Evolutionary conservation across 2,329 filamentous ascomycete genomes (phyloP), one percentile per base, ranked within the genome.

Genomic region (Emergomyces africanus): DNA sequence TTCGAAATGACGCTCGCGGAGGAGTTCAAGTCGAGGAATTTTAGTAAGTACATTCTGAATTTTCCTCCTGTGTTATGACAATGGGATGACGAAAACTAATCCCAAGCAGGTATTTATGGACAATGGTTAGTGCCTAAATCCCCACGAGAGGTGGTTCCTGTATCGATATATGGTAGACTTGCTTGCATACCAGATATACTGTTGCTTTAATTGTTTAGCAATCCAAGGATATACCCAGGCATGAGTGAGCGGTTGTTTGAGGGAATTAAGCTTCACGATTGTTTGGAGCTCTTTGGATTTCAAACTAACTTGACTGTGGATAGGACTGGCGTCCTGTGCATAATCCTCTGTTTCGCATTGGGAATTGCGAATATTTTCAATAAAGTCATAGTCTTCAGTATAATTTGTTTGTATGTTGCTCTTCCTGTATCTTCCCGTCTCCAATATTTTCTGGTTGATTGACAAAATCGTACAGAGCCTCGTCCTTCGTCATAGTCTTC

Each of bases 401-500:
- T 79, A 58, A 67, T 83, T 57, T 80, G 79, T 72, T 70, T 83
- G 81, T 83, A 71, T 69, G 81, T 73, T 48, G 42, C 33, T 54
- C 30, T 57, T 57, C 60, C 39, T 62, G 53, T 37, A 20, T 44
- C 14, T 6, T 44, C 44, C 14, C 48, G 4, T 67, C 58, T 63
- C 55, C 18, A 46, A 54, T 41, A 48, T 41, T 59, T 50, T 23
- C 51, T 6, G 73, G 3, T 44, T 55, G 10, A 35, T 57, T 77
- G 59, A 70, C 78, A 68, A 77, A 83, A 68, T 73, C 79, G 62
- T 28, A 50, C 65, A 92, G 89, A 50, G 78, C 81, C 61, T 90
- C 81, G 55, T 81, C 84, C 15, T 83, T 90, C 67, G 68, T 91
- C 66, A 87, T 94, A 69, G 78, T 94, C 70, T 94, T 94, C 75